phyloP scores from a whole-genome alignment of 129 eudicot species.

The Logfia minima region DNA sequence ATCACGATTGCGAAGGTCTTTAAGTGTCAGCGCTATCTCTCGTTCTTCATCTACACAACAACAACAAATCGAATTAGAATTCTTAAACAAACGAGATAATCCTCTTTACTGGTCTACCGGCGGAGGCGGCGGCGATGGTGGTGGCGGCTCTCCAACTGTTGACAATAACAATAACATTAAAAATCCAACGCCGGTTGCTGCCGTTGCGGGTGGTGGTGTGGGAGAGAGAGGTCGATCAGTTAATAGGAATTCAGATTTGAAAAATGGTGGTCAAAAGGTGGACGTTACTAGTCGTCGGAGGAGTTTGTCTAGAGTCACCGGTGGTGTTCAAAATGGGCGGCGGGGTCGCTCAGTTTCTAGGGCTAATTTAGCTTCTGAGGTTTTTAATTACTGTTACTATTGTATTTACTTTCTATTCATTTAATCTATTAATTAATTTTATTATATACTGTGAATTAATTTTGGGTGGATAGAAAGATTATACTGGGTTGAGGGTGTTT shows the following conservation, averaged over 20 bases:
- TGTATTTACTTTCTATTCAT: background rate
- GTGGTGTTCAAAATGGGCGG: constrained; percentile 15
- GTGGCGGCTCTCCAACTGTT: constrained; percentile 9
- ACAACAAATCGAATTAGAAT: constrained; percentile 31
- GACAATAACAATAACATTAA: constrained; percentile 16
- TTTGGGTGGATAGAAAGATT: too few species aligned
- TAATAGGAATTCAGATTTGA: constrained; percentile 41
- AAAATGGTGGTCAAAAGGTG: constrained; percentile 25
- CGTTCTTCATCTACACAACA: constrained; percentile 30
- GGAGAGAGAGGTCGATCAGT: constrained; percentile 61
- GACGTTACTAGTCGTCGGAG: constrained; percentile 33
- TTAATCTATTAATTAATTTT: background rate
- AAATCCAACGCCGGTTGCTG: constrained; percentile 7
- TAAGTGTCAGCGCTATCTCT: constrained; percentile 71
- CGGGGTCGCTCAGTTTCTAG: constrained; percentile 65
- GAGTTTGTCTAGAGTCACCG: constrained; percentile 56
- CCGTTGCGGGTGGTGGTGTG: background rate
- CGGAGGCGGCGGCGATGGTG: background rate
- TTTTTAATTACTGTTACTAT: background rate
- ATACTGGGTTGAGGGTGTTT: too few species aligned
- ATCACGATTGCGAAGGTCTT: constrained; percentile 49
- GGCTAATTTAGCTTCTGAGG: constrained; percentile 53
- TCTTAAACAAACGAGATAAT: constrained; percentile 64
- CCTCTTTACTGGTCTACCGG: constrained; percentile 65
- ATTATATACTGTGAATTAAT: background rate